A percentile compares a stretch with the other conserved stretches of the same genome.
Evolutionary conservation across 306 rosid species (phyloP).

Genomic region (Cicer arietinum): DNA sequence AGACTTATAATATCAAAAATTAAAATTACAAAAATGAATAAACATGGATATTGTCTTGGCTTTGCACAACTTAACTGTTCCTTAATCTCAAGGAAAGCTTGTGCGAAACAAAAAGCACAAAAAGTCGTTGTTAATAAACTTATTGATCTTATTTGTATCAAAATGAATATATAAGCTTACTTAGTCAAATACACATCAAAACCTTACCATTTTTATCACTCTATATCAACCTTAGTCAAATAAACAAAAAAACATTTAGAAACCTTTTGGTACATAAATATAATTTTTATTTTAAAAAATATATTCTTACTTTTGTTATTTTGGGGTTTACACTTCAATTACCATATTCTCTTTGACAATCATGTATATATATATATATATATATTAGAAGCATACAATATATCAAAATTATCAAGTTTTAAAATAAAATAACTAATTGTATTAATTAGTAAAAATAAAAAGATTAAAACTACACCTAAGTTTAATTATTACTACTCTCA

Average conservation of each 20-base stretch:
- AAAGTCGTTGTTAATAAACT: not conserved
- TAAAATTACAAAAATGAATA: too few species aligned
- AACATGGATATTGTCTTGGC: not conserved
- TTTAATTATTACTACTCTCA: too few species aligned
- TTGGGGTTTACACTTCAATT: not conserved
- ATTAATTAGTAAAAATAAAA: too few species aligned
- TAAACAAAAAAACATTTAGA: too few species aligned
- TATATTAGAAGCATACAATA: not conserved
- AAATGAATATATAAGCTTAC: slow-evolving; percentile 22
- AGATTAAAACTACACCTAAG: too few species aligned
- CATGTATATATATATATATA: not conserved
- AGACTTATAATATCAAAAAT: too few species aligned
- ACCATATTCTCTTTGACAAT: not conserved
- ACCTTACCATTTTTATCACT: not conserved
- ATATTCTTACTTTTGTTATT: not conserved
- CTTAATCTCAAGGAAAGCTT: slow-evolving; percentile 23
- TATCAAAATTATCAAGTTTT: too few species aligned
- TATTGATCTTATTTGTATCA: not conserved
- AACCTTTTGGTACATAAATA: not conserved
- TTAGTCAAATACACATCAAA: slow-evolving; percentile 25
- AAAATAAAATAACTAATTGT: too few species aligned
- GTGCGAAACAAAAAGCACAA: not conserved
- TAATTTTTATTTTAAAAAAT: not conserved
- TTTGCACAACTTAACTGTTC: not conserved
- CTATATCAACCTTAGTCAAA: not conserved